Conservation (phyloP, 1,139 yeast species). For the Spencermartinsiella ligniputridi region DNA sequence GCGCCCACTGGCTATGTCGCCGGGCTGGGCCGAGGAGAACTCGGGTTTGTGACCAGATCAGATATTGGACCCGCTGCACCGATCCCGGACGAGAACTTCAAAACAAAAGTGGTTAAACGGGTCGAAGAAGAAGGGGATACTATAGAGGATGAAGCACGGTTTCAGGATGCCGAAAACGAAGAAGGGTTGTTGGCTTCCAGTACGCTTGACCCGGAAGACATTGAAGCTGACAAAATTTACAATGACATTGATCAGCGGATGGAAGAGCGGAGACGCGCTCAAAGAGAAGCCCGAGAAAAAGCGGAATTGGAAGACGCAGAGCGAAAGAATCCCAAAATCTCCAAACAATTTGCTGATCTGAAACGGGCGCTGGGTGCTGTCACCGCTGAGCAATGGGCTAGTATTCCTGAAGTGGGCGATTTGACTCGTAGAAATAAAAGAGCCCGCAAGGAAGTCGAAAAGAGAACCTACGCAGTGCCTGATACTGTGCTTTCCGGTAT, state of each 20-base stretch:
- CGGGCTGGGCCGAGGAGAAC: conserved; percentile 93
- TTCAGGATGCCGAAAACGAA: conserved; percentile 39
- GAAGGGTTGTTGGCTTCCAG: conserved; percentile 34
- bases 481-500: conserved; percentile 50
- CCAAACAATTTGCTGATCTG: conserved; percentile 50
- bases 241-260: conserved; percentile 58
- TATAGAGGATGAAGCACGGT: conserved; percentile 31
- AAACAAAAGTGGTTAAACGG: conserved; percentile 32
- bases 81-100: conserved; percentile 38
- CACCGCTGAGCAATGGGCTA: conserved; percentile 71
- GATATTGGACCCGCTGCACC: conserved; percentile 56
- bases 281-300: conserved; percentile 34
- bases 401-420: conserved; percentile 85
- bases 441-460: conserved; percentile 55
- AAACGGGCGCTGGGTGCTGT: conserved; percentile 59
- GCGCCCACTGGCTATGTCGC: conserved; percentile 91
- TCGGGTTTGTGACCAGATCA: conserved; percentile 83
- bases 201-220: conserved; percentile 44
- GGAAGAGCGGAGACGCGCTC: conserved; percentile 37
- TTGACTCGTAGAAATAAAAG: conserved; percentile 77
- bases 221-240: conserved; percentile 74
- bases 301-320: conserved; percentile 25
- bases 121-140: conserved; percentile 33
- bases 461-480: conserved; percentile 78
- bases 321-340: conserved; percentile 33